These are phyloP conservation scores for Ilyonectria robusta DNA, from an alignment of 2,329 filamentous ascomycete genomes.

Conservation along the genomic window DNA sequence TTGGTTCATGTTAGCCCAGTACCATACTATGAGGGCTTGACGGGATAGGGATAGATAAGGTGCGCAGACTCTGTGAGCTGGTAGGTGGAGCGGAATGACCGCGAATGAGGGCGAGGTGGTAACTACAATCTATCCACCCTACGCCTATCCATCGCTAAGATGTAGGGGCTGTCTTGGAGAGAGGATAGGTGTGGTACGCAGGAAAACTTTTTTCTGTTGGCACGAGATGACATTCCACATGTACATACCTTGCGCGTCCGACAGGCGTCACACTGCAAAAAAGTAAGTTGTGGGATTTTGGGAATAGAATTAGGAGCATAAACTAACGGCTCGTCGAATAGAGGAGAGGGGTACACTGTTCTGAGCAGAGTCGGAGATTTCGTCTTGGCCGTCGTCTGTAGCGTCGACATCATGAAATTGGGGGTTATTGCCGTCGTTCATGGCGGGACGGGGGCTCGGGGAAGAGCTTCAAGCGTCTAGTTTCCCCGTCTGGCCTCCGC, in stretches of 20 bases:
- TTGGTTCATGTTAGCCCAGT: constrained; percentile 14
- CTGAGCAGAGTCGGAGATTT: constrained; percentile 40
- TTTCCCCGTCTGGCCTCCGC: too few species aligned
- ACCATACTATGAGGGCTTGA: not conserved
- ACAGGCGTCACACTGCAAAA: constrained; percentile 50
- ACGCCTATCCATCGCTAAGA: constrained; percentile 1
- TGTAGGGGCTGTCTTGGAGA: not conserved
- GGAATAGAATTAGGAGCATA: constrained; percentile 6
- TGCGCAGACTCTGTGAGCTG: constrained; percentile 1
- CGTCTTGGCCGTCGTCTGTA: constrained; percentile 35
- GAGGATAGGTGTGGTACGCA: not conserved
- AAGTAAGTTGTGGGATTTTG: constrained; percentile 31
- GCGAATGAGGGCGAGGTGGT: not conserved
- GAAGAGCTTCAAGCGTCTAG: too few species aligned
- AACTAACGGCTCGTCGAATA: constrained; percentile 46
- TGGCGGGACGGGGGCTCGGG: constrained; percentile 15
- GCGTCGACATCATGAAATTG: constrained; percentile 34
- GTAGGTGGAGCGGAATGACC: constrained; percentile 8
- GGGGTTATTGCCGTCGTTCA: constrained; percentile 33
- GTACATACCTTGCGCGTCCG: constrained; percentile 51
- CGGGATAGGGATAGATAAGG: not conserved
- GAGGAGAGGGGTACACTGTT: constrained; percentile 38
- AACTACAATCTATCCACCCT: constrained; percentile 2
- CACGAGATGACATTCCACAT: constrained; percentile 1
- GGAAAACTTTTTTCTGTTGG: too few species aligned